Evolutionary conservation across 2,329 filamentous ascomycete species (phyloP).

Genomic region (Didymella pinodella): DNA sequence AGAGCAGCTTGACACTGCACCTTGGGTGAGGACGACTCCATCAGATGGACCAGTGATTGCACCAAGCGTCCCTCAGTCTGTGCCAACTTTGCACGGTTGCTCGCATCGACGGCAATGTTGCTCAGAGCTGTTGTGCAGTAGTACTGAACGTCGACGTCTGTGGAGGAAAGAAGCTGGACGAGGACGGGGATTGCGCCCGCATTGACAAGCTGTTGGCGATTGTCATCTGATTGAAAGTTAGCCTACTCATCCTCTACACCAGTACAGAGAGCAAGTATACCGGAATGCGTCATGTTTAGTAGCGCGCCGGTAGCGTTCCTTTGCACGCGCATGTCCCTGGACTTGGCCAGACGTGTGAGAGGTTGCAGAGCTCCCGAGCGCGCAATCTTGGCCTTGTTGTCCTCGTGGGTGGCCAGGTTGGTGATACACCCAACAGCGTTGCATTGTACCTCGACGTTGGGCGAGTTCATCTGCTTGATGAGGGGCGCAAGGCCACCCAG

Average conservation of each 20-base stretch:
- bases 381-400: conserved; percentile 99
- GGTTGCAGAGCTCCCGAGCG: conserved; percentile 91
- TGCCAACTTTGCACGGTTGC: conserved; percentile 88
- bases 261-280: conserved; percentile 60
- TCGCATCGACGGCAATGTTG: conserved; percentile 95
- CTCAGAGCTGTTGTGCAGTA: conserved; percentile 98
- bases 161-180: conserved; percentile 89
- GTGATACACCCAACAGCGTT: conserved; percentile 99
- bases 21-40: conserved; percentile 92
- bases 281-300: conserved; percentile 98
- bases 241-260: conserved; percentile 12
- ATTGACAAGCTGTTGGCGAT: conserved; percentile 95
- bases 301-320: conserved; percentile 95
- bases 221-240: conserved; percentile 74
- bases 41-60: conserved; percentile 91
- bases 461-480: conserved; percentile 97
- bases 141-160: conserved; percentile 97
- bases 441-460: conserved; percentile 98
- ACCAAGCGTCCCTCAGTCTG: conserved; percentile 91
- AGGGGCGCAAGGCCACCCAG: conserved; percentile 89
- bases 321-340: conserved; percentile 98
- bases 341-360: conserved; percentile 90
- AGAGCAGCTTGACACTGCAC: conserved; percentile 97
- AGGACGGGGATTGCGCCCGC: conserved; percentile 97
- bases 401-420: conserved; percentile 96